Evolutionary conservation across 371 early-diverging fungal species (phyloP).

Genomic region (Entomophthora muscae): DNA sequence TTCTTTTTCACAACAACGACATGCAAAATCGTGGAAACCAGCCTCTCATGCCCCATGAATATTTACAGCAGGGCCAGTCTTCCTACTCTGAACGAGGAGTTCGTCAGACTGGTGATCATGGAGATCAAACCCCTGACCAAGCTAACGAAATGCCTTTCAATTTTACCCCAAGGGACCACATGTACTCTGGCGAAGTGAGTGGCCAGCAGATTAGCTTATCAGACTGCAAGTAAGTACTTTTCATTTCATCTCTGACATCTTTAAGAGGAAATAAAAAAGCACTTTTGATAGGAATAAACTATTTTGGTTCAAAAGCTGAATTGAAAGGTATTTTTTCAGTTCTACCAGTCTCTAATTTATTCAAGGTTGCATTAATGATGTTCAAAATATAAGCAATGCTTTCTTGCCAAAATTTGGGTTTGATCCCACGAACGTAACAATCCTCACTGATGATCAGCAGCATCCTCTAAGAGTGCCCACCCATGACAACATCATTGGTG

Average conservation of each 20-base stretch:
- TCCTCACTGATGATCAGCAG: conserved; percentile 35
- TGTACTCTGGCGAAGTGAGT: neutral
- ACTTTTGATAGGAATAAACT: conserved; percentile 82
- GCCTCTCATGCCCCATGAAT: neutral
- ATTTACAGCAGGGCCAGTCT: neutral
- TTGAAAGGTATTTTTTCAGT: conserved; percentile 38
- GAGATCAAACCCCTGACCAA: neutral
- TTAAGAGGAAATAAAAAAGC: conserved; percentile 46
- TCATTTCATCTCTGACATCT: neutral
- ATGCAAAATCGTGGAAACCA: neutral
- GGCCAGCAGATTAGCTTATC: conserved; percentile 4
- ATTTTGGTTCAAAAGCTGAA: conserved; percentile 28
- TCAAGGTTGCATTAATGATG: conserved; percentile 46
- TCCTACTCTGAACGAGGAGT: neutral
- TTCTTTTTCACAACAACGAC: too few species aligned
- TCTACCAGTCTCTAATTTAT: neutral
- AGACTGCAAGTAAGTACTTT: conserved; percentile 7
- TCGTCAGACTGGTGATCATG: neutral
- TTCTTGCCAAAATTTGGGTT: conserved; percentile 23
- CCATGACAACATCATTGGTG: conserved; percentile 31
- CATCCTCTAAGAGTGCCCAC: conserved; percentile 29
- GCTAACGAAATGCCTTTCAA: neutral
- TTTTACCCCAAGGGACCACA: neutral
- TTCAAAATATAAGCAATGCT: conserved; percentile 27
- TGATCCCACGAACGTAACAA: conserved; percentile 20